These are phyloP conservation scores for Jasminum sambac DNA, from an alignment of 257 asterid species.

Conservation along the genomic window DNA sequence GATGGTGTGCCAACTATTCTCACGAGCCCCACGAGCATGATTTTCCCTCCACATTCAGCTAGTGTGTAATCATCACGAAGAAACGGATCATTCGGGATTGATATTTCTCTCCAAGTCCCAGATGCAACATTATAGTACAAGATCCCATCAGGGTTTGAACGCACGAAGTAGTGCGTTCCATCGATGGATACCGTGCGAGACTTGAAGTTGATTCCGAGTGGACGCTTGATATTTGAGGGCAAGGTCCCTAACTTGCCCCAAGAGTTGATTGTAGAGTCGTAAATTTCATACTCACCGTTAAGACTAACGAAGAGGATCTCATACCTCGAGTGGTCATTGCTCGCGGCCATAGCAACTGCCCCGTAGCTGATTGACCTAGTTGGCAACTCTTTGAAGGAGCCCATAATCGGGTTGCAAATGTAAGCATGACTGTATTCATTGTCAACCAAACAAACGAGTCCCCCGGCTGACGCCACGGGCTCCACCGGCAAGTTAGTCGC, in stretches of 20 bases:
- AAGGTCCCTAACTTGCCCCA: constrained; percentile 71
- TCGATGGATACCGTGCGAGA: constrained; percentile 68
- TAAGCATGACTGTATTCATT: constrained; percentile 66
- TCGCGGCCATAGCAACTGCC: constrained; percentile 79
- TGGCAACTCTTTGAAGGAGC: constrained; percentile 81
- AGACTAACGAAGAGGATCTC: constrained; percentile 77
- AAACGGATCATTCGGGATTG: constrained; percentile 62
- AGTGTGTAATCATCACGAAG: constrained; percentile 64
- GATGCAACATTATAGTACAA: constrained; percentile 60
- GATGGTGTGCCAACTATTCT: constrained; percentile 84
- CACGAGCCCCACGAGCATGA: constrained; percentile 90
- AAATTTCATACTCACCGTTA: constrained; percentile 80
- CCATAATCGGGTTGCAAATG: constrained; percentile 80
- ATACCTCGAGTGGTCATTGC: constrained; percentile 52
- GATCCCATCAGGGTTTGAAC: constrained; percentile 78
- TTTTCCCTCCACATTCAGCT: constrained; percentile 83
- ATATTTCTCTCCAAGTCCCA: constrained; percentile 69
- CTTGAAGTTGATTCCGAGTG: constrained; percentile 76
- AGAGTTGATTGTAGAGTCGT: constrained; percentile 50
- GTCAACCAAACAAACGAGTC: constrained; percentile 90
- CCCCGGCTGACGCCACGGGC: constrained; percentile 97
- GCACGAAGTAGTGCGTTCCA: constrained; percentile 68
- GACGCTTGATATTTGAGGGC: constrained; percentile 61
- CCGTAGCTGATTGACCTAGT: constrained; percentile 49
- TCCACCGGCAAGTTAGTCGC: constrained; percentile 62